These are phyloP conservation scores for Penicillium ucsense DNA, from an alignment of 495 filamentous ascomycete genomes.

Conservation along the genomic window DNA sequence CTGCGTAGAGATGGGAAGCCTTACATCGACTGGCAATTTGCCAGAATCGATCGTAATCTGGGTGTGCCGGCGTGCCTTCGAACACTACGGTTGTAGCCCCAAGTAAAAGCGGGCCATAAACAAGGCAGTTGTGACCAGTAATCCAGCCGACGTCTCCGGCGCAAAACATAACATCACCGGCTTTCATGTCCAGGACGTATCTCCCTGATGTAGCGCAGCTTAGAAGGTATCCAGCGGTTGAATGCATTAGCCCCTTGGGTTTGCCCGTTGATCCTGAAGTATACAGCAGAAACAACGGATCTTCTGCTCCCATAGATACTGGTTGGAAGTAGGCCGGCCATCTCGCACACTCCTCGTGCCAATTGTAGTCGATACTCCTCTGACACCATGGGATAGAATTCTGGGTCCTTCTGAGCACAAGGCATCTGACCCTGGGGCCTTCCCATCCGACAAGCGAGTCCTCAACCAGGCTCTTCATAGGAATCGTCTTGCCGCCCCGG, in stretches of 20 bases:
- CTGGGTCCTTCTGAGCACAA: not conserved
- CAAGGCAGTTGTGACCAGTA: constrained; percentile 83
- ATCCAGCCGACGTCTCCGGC: constrained; percentile 93
- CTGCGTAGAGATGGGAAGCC: constrained; percentile 85
- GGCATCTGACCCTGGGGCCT: not conserved
- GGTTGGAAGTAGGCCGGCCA: constrained; percentile 73
- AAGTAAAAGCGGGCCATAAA: constrained; percentile 80
- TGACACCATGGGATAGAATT: constrained; percentile 56
- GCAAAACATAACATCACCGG: constrained; percentile 73
- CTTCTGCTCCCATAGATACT: constrained; percentile 70
- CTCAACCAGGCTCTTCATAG: constrained; percentile 46
- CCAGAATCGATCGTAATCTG: constrained; percentile 86
- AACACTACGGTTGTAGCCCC: constrained; percentile 86
- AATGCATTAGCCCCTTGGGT: constrained; percentile 90
- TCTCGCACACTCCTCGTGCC: constrained; percentile 82
- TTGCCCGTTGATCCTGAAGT: constrained; percentile 89
- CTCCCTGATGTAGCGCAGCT: constrained; percentile 79
- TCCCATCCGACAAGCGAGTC: not conserved
- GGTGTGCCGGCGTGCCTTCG: constrained; percentile 77
- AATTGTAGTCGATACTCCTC: constrained; percentile 78
- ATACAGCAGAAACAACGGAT: constrained; percentile 83
- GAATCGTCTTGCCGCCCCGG: constrained; percentile 47
- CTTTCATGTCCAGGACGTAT: constrained; percentile 86
- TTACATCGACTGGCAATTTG: constrained; percentile 74
- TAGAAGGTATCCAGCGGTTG: constrained; percentile 74